A percentile compares a stretch with the other conserved stretches of the same genome.
These are phyloP conservation scores for Leccinum longicurvipes DNA, from an alignment of 768 basidiomycete genomes.

Conservation along the genomic window DNA sequence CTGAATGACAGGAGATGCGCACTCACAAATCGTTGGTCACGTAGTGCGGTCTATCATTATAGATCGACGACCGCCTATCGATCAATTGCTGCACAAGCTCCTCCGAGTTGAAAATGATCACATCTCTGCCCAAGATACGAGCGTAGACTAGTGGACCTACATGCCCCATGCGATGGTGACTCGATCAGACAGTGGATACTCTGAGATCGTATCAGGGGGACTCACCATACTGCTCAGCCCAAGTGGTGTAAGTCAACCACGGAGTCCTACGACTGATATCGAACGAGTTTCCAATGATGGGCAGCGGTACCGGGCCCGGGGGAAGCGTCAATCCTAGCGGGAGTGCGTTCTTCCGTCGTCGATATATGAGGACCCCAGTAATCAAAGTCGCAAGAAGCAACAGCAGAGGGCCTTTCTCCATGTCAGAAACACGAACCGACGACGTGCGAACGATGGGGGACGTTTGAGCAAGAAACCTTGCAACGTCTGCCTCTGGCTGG, in stretches of 20 bases:
- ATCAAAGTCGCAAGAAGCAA: not conserved
- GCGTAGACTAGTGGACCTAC: conserved; percentile 1
- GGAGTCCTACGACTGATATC: conserved; percentile 2
- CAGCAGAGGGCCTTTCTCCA: not conserved
- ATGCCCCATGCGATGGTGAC: not conserved
- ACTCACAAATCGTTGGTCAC: conserved; percentile 11
- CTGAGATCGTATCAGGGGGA: not conserved
- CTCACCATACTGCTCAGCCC: conserved; percentile 12
- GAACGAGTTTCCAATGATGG: conserved; percentile 13
- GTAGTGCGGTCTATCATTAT: conserved; percentile 13
- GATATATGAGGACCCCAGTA: not conserved
- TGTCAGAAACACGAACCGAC: not conserved
- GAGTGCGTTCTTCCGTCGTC: not conserved
- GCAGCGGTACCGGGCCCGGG: conserved; percentile 12
- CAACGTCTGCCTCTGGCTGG: not conserved
- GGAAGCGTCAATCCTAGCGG: not conserved
- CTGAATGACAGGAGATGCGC: not conserved
- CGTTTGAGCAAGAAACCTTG: not conserved
- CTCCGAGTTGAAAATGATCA: conserved; percentile 12
- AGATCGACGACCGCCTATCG: conserved; percentile 15
- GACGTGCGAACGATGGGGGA: not conserved
- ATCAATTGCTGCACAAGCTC: conserved; percentile 10
- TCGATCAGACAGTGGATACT: not conserved
- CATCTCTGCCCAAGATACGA: conserved; percentile 1
- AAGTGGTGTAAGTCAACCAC: conserved; percentile 12